Percentiles rank a stretch among this genome's conserved stretches.
Evolutionary conservation across 129 eudicot genomes (phyloP).

Genomic region (Pittosporum tobira): DNA sequence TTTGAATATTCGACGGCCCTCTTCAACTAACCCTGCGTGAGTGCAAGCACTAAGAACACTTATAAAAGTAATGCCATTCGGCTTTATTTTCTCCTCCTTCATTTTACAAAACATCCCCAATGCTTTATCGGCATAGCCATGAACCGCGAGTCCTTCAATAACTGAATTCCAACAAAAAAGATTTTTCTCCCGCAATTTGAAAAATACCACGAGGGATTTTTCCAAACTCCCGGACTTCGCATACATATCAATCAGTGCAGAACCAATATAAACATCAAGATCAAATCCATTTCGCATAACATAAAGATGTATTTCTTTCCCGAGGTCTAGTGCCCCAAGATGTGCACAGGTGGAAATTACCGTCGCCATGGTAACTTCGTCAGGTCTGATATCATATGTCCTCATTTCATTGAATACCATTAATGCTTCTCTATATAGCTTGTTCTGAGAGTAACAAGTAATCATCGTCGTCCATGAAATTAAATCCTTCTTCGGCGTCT

Average conservation of each 20-base stretch:
- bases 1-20: constrained; percentile 37
- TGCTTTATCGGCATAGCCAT: constrained; percentile 61
- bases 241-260: constrained; percentile 83
- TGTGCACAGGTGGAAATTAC: constrained; percentile 73
- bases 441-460: constrained; percentile 50
- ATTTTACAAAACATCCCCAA: constrained; percentile 46
- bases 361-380: constrained; percentile 61
- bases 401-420: constrained; percentile 51
- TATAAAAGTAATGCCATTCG: constrained; percentile 59
- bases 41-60: constrained; percentile 81
- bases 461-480: constrained; percentile 92
- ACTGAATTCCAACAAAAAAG: constrained; percentile 80
- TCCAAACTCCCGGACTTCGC: constrained; percentile 69
- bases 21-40: constrained; percentile 58
- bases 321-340: constrained; percentile 59
- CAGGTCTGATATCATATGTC: constrained; percentile 36
- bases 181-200: constrained; percentile 58
- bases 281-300: constrained; percentile 19
- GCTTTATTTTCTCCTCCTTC: constrained; percentile 47
- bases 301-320: constrained; percentile 56
- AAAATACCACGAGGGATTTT: constrained; percentile 56
- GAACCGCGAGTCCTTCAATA: constrained; percentile 77
- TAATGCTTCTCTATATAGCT: constrained; percentile 41
- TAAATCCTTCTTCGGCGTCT: constrained; percentile 48
- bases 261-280: constrained; percentile 66